Percentiles rank a stretch among this genome's conserved stretches.
These are phyloP conservation scores for Pyrenophora graminea DNA, from an alignment of 2,329 filamentous ascomycete species.

Conservation along the genomic window DNA sequence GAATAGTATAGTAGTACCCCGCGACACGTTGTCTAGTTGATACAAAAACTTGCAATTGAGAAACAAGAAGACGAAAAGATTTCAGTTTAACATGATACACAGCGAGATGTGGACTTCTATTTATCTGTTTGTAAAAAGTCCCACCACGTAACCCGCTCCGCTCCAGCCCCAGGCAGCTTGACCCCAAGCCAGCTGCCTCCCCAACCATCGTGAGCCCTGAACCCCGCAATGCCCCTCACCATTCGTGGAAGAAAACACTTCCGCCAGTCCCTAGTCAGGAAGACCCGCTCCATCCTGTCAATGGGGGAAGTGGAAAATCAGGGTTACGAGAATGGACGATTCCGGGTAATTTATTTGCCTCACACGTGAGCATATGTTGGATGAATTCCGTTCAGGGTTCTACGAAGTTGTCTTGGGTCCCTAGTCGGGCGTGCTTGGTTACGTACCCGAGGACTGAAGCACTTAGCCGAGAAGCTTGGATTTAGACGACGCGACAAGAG, in stretches of 20 bases:
- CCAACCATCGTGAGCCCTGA: slow-evolving; percentile 11
- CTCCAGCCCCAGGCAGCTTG: background rate
- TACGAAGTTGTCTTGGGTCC: no score
- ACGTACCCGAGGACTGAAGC: no score
- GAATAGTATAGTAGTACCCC: slow-evolving; percentile 1
- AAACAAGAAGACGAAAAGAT: no score
- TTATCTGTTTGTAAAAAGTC: slow-evolving; percentile 7
- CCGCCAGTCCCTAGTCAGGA: slow-evolving; percentile 8
- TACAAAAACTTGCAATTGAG: background rate
- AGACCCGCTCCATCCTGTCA: slow-evolving; percentile 12
- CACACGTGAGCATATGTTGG: slow-evolving; percentile 7
- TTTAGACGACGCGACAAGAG: slow-evolving; percentile 8
- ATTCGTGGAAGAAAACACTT: slow-evolving; percentile 23
- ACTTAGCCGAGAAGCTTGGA: slow-evolving; percentile 22
- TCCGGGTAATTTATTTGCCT: slow-evolving; percentile 15
- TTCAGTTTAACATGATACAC: no score
- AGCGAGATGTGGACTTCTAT: slow-evolving; percentile 5
- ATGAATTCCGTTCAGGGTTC: no score
- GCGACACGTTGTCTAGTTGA: background rate
- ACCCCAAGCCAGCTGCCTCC: background rate
- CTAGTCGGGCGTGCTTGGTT: no score
- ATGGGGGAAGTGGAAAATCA: slow-evolving; percentile 1
- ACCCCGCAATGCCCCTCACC: slow-evolving; percentile 14
- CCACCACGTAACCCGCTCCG: slow-evolving; percentile 4
- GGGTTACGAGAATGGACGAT: slow-evolving; percentile 4